Conservation (phyloP, 176 grass and related monocot species). For the Bromus sterilis region DNA sequence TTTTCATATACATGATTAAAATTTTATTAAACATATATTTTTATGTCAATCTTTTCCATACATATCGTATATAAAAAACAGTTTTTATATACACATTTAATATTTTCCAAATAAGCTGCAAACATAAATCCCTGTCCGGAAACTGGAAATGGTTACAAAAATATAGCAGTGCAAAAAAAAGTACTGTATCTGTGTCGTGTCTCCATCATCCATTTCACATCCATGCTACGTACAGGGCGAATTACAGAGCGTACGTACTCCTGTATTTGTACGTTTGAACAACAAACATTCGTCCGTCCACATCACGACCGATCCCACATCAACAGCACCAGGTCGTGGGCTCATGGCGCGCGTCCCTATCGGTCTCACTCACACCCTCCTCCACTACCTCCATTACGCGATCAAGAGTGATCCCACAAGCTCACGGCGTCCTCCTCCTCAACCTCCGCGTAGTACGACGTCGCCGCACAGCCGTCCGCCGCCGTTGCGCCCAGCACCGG, state of each 20-base stretch:
- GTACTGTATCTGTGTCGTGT: neutral
- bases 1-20: too few relatives aligned
- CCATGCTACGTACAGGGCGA: slow-evolving; percentile 8
- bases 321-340: slow-evolving; percentile 13
- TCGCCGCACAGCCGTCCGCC: neutral
- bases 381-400: slow-evolving; percentile 10
- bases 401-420: slow-evolving; percentile 70
- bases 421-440: slow-evolving; percentile 20
- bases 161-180: too few relatives aligned
- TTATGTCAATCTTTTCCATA: too few relatives aligned
- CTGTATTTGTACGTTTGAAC: neutral
- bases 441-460: neutral
- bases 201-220: neutral
- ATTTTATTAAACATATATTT: too few relatives aligned
- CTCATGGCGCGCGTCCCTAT: neutral
- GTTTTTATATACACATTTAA: too few relatives aligned
- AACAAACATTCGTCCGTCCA: slow-evolving; percentile 5
- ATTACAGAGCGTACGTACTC: neutral
- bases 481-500: slow-evolving; percentile 24
- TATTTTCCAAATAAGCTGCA: too few relatives aligned
- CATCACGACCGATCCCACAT: slow-evolving; percentile 34
- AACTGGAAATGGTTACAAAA: too few relatives aligned
- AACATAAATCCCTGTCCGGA: too few relatives aligned
- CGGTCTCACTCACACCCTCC: neutral
- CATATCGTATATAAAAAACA: too few relatives aligned